Evolutionary conservation across 805 yeast species (phyloP).

Genomic region (Scheffersomyces ergatensis): DNA sequence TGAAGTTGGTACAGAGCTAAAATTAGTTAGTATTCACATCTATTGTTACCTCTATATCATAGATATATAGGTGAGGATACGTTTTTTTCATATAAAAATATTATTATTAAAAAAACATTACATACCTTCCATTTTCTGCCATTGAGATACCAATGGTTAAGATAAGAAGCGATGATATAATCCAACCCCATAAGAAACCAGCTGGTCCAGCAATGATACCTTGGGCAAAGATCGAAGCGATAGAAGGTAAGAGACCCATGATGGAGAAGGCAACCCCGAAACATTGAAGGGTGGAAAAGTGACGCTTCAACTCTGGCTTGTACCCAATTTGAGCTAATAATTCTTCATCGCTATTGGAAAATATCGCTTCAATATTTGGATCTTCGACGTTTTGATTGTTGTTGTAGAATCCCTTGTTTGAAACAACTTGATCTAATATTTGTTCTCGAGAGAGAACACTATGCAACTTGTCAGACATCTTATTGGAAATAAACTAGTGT

Average conservation of each 20-base stretch:
- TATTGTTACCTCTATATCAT: too few species aligned
- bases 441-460: constrained; percentile 19
- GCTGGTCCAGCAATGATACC: constrained; percentile 29
- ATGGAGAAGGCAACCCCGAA: constrained; percentile 34
- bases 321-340: constrained; percentile 33
- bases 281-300: constrained; percentile 26
- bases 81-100: too few species aligned
- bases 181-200: constrained; percentile 32
- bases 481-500: too few species aligned
- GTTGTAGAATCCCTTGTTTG: constrained; percentile 22
- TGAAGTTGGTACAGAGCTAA: too few species aligned
- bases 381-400: constrained; percentile 27
- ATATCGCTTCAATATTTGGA: constrained; percentile 21
- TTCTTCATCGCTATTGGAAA: constrained; percentile 18
- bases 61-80: too few species aligned
- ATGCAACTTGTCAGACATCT: constrained; percentile 1
- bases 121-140: constrained; percentile 20
- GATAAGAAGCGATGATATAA: constrained; percentile 21
- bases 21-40: too few species aligned
- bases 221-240: constrained; percentile 21
- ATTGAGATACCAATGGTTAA: constrained; percentile 26
- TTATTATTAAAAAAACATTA: too few species aligned
- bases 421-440: constrained; percentile 21
- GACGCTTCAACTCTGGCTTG: constrained; percentile 28
- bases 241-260: constrained; percentile 32